These are phyloP conservation scores for Lentinus tigrinus DNA, from an alignment of 768 basidiomycete genomes.

Conservation along the genomic window DNA sequence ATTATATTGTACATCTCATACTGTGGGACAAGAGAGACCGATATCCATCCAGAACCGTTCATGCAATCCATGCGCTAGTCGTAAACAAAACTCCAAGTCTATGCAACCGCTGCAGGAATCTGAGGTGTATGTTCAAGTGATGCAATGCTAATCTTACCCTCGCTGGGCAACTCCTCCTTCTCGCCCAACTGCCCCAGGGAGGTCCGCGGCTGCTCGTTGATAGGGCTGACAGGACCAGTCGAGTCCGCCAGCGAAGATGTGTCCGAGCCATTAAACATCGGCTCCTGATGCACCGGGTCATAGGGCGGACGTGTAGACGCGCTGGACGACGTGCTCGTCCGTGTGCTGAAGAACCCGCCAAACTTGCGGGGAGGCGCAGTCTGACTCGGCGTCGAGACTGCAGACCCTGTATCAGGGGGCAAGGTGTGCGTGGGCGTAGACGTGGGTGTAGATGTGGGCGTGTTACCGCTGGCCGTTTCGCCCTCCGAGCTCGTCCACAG, in stretches of 20 bases:
- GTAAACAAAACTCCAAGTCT: no score
- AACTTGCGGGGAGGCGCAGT: constrained; percentile 55
- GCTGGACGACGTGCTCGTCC: constrained; percentile 51
- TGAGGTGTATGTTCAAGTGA: no score
- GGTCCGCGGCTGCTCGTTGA: constrained; percentile 22
- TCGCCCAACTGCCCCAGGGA: constrained; percentile 9
- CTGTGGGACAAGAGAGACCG: no score
- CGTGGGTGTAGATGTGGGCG: constrained; percentile 13
- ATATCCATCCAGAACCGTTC: no score
- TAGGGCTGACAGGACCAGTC: constrained; percentile 59
- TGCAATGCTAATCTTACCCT: not conserved
- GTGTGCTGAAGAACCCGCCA: constrained; percentile 67
- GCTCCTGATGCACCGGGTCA: constrained; percentile 29
- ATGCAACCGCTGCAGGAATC: no score
- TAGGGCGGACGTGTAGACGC: constrained; percentile 31
- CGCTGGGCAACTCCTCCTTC: not conserved
- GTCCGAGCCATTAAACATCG: constrained; percentile 55
- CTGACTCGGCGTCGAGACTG: constrained; percentile 28
- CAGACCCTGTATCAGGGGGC: constrained; percentile 23
- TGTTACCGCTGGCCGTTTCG: not conserved
- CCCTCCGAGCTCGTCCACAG: constrained; percentile 48
- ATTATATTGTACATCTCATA: no score
- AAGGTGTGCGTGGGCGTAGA: constrained; percentile 26
- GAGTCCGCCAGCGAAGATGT: constrained; percentile 48
- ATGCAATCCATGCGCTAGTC: no score